Conservation (phyloP, 805 yeast genomes). For the Isabelozyma heimii region DNA sequence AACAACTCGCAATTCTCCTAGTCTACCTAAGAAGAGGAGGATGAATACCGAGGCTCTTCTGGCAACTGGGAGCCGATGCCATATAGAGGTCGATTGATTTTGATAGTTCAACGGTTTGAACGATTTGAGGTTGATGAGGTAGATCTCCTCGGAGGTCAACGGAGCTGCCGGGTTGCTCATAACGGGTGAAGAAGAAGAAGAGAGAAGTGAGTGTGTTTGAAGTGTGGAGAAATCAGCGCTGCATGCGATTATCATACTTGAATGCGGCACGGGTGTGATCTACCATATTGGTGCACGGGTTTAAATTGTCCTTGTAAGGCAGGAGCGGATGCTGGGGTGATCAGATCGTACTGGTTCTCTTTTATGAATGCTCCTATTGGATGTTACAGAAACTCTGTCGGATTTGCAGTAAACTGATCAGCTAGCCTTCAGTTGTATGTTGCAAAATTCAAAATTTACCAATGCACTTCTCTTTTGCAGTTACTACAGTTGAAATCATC, state of each 20-base stretch:
- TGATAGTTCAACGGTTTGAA: constrained; percentile 33
- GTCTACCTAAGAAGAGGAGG: constrained; percentile 66
- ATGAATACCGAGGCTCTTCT: constrained; percentile 81
- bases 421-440: too few relatives aligned
- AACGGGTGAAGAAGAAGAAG: neutral
- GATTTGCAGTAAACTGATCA: too few relatives aligned
- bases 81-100: constrained; percentile 36
- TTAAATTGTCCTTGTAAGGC: too few relatives aligned
- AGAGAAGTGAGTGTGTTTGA: neutral
- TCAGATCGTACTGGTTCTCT: too few relatives aligned
- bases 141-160: constrained; percentile 12
- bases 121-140: constrained; percentile 28
- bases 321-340: too few relatives aligned
- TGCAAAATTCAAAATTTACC: too few relatives aligned
- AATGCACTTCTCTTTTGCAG: too few relatives aligned
- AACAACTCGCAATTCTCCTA: constrained; percentile 74
- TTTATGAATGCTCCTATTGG: too few relatives aligned
- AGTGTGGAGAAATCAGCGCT: neutral
- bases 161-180: neutral
- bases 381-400: too few relatives aligned
- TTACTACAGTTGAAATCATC: too few relatives aligned
- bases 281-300: neutral
- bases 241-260: neutral
- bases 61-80: constrained; percentile 62
- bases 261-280: neutral